Percentiles rank a stretch among this genome's conserved stretches.
Conservation (phyloP, 257 asterid species). For the Solanum bukasovii region DNA sequence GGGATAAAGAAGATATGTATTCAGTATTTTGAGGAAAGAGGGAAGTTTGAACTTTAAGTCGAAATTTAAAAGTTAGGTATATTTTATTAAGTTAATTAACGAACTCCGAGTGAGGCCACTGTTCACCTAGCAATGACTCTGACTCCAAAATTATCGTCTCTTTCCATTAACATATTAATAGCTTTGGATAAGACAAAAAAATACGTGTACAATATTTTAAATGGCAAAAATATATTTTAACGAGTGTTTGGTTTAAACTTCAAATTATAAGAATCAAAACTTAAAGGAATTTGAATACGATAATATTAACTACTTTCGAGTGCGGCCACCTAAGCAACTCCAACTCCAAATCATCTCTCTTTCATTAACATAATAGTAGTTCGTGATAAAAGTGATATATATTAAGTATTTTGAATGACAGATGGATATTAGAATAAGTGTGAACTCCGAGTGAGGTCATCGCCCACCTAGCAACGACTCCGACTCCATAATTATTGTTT, state of each 20-base stretch:
- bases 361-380: background rate
- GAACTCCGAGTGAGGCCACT: background rate
- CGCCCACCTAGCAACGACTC: no score
- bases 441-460: no score
- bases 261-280: background rate
- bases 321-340: background rate
- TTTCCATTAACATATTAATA: background rate
- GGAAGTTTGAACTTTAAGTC: background rate
- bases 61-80: background rate
- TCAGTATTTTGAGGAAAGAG: background rate
- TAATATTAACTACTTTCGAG: background rate
- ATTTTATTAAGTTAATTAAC: background rate
- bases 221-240: background rate
- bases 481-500: no score
- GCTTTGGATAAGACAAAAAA: background rate
- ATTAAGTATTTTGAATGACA: background rate
- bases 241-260: background rate
- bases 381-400: background rate
- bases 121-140: background rate
- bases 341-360: background rate
- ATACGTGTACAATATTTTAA: background rate
- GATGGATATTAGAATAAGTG: background rate
- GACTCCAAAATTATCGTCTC: background rate
- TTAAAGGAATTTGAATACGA: background rate
- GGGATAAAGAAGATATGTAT: background rate